Percentiles rank a stretch among this genome's conserved stretches.
Conservation (phyloP, 495 filamentous ascomycete species). For the Tetracladium marchalianum region DNA sequence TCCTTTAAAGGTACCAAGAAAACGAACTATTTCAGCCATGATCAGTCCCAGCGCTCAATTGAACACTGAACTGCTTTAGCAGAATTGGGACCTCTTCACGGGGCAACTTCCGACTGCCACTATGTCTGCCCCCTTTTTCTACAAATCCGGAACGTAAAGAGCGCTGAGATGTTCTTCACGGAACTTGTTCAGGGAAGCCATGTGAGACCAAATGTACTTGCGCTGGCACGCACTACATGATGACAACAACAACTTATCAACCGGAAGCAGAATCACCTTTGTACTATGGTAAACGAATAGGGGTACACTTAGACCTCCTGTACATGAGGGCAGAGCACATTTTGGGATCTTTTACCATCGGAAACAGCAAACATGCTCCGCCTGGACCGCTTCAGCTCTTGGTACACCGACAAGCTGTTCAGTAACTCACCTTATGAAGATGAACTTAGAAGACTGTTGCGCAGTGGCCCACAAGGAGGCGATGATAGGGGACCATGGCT, state of each 20-base stretch:
- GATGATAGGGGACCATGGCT: constrained; percentile 8
- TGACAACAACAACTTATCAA: too few species aligned
- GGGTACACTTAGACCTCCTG: constrained; percentile 10
- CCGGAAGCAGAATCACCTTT: too few species aligned
- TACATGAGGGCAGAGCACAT: constrained; percentile 14
- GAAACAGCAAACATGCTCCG: constrained; percentile 15
- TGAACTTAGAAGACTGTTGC: constrained; percentile 12
- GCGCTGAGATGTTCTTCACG: constrained; percentile 14
- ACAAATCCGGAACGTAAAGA: constrained; percentile 15
- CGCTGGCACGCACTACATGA: too few species aligned
- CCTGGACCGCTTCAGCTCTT: constrained; percentile 14
- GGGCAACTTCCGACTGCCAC: constrained; percentile 13
- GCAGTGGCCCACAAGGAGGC: constrained; percentile 6
- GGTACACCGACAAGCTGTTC: constrained; percentile 14
- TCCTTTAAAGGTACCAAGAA: constrained; percentile 12
- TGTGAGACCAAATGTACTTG: too few species aligned
- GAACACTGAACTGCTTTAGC: constrained; percentile 10
- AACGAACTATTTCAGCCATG: constrained; percentile 13
- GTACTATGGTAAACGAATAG: constrained; percentile 9
- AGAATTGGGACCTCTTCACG: not conserved
- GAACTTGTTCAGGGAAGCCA: constrained; percentile 9
- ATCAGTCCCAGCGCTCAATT: constrained; percentile 12
- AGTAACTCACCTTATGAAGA: constrained; percentile 13
- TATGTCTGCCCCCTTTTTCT: constrained; percentile 14
- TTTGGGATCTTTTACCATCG: constrained; percentile 13